Conservation (phyloP, 2,329 filamentous ascomycete genomes). For the Fusarium abutilonis region DNA sequence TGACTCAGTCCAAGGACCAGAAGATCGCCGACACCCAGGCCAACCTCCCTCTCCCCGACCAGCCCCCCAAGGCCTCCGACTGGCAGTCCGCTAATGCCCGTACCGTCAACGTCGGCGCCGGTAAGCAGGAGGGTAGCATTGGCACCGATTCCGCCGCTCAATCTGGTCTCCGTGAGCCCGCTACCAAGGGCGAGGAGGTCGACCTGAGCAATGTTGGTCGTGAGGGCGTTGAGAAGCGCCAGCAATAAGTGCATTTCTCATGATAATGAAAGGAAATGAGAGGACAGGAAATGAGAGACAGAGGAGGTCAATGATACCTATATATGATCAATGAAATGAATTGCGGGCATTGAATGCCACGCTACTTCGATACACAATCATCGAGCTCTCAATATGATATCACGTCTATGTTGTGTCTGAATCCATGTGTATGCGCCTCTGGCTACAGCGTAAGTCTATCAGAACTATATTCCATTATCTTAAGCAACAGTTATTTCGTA, state of each 20-base stretch:
- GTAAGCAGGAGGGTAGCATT: slow-evolving; percentile 62
- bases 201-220: slow-evolving; percentile 71
- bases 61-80: slow-evolving; percentile 80
- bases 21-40: slow-evolving; percentile 74
- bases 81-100: slow-evolving; percentile 77
- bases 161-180: slow-evolving; percentile 66
- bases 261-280: neutral
- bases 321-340: slow-evolving; percentile 24
- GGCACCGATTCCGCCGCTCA: slow-evolving; percentile 60
- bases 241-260: slow-evolving; percentile 15
- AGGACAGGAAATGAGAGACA: neutral
- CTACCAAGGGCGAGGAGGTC: slow-evolving; percentile 64
- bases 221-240: slow-evolving; percentile 55
- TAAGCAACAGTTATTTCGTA: no score
- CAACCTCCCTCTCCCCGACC: slow-evolving; percentile 82
- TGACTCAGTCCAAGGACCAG: slow-evolving; percentile 66
- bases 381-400: neutral
- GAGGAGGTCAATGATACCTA: slow-evolving; percentile 27
- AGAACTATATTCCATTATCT: no score
- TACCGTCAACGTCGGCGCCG: slow-evolving; percentile 76
- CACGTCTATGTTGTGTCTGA: no score
- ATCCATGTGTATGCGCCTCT: neutral
- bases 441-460: no score
- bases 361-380: neutral
- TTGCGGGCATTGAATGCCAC: slow-evolving; percentile 3